Conservation (phyloP, 1,139 yeast species). For the Pneumocystis canis region DNA sequence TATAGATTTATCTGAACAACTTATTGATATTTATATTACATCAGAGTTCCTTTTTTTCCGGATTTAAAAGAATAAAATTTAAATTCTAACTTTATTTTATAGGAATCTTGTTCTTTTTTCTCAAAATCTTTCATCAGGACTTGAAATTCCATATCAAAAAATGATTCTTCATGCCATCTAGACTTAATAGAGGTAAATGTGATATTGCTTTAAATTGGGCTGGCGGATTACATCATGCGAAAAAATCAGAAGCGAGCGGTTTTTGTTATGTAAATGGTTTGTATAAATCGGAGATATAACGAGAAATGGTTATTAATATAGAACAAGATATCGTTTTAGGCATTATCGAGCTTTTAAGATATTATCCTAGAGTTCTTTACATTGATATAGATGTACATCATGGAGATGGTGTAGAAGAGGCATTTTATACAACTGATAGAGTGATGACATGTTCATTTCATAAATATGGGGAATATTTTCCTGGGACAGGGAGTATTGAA, state of each 20-base stretch:
- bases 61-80: too few species aligned
- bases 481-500: constrained; percentile 81
- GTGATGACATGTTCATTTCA: constrained; percentile 96
- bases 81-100: not conserved
- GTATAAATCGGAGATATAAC: too few species aligned
- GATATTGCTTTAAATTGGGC: too few species aligned
- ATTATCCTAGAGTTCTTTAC: not conserved
- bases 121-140: not conserved
- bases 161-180: not conserved
- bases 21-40: not conserved
- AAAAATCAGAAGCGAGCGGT: constrained; percentile 85
- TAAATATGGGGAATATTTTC: constrained; percentile 89
- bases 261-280: constrained; percentile 84
- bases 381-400: constrained; percentile 50
- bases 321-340: constrained; percentile 81
- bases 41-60: not conserved
- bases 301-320: too few species aligned
- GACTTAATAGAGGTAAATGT: too few species aligned
- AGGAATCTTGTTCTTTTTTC: not conserved
- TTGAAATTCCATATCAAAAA: not conserved
- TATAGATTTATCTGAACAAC: not conserved
- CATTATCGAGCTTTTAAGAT: constrained; percentile 63
- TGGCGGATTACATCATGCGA: constrained; percentile 63
- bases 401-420: constrained; percentile 97
- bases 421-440: constrained; percentile 84